phyloP scores from a whole-genome alignment of 768 basidiomycete genomes.

The Boletus barrowsii region DNA sequence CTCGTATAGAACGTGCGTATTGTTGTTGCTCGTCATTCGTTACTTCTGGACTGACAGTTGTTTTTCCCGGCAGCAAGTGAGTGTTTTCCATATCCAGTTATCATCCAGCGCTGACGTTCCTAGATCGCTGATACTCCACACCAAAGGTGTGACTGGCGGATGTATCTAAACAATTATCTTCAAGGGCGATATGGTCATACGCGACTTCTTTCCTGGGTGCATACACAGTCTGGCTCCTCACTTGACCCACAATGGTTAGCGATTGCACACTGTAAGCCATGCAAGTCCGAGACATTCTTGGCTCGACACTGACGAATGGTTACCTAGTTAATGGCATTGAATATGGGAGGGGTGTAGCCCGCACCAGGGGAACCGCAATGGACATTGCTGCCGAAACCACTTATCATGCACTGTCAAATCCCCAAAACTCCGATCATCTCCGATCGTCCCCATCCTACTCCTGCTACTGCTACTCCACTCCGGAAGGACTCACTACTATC shows the following conservation, averaged over 20 bases:
- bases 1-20: too few species aligned
- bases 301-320: neutral
- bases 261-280: constrained; percentile 26
- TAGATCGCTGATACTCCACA: constrained; percentile 7
- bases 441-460: too few species aligned
- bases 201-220: constrained; percentile 20
- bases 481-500: too few species aligned
- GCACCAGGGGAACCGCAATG: constrained; percentile 29
- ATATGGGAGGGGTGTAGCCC: constrained; percentile 24
- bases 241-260: constrained; percentile 24
- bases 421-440: too few species aligned
- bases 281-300: neutral
- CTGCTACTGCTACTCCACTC: too few species aligned
- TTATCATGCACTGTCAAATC: too few species aligned
- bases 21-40: too few species aligned
- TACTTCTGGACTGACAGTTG: too few species aligned
- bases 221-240: constrained; percentile 17
- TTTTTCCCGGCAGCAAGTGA: too few species aligned
- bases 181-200: constrained; percentile 31
- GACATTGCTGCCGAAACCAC: constrained; percentile 28
- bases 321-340: constrained; percentile 24
- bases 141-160: constrained; percentile 24
- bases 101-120: too few species aligned
- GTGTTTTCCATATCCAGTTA: neutral
- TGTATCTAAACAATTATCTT: constrained; percentile 31